A percentile compares a stretch with the other conserved stretches of the same genome.
Conservation (phyloP, 1,284 basidiomycete species). For the Anthracocystis setariae region DNA sequence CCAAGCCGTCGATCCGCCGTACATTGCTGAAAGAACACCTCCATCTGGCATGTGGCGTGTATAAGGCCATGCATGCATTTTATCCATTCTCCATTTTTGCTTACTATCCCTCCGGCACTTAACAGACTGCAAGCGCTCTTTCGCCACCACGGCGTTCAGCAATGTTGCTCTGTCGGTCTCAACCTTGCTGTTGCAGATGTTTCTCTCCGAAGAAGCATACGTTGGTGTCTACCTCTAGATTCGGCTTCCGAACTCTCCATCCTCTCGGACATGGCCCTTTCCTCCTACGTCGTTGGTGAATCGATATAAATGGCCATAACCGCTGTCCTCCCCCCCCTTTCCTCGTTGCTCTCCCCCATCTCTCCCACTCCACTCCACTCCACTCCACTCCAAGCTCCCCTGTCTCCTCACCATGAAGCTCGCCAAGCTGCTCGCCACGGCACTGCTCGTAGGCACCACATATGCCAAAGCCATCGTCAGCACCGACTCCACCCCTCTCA, state of each 20-base stretch:
- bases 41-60: slow-evolving; percentile 11
- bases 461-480: slow-evolving; percentile 6
- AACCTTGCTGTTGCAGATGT: no score
- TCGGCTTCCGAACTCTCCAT: neutral
- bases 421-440: slow-evolving; percentile 14
- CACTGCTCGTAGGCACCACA: slow-evolving; percentile 21
- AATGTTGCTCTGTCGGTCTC: no score
- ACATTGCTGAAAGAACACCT: no score
- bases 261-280: neutral
- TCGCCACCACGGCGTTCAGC: no score
- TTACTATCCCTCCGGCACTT: no score
- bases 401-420: slow-evolving; percentile 25
- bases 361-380: neutral
- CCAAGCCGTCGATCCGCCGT: neutral
- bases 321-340: slow-evolving; percentile 1
- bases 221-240: neutral
- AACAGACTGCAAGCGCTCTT: no score
- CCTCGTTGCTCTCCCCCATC: neutral
- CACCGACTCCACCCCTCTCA: neutral
- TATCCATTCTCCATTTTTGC: no score
- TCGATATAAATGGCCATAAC: neutral
- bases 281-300: neutral
- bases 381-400: neutral
- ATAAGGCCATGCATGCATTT: no score
- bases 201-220: no score